Conservation (phyloP, 257 asterid genomes). For the Fraxinus americana region DNA sequence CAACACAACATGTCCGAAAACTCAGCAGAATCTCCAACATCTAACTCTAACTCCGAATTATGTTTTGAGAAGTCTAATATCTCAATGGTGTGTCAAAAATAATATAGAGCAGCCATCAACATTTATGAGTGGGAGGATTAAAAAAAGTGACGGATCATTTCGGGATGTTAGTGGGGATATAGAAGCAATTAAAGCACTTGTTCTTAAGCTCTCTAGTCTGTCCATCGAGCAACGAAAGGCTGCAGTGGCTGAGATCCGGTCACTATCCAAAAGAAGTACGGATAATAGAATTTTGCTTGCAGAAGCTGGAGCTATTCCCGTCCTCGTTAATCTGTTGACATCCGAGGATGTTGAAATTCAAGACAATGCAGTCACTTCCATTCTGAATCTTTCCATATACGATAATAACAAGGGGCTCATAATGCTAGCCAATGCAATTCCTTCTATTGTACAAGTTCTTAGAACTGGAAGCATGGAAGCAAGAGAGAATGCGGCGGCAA, state of each 20-base stretch:
- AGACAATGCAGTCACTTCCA: constrained; percentile 84
- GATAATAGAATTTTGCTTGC: constrained; percentile 88
- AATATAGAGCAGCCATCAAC: constrained; percentile 65
- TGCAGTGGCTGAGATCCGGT: constrained; percentile 83
- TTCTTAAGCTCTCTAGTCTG: constrained; percentile 68
- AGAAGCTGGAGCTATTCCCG: constrained; percentile 89
- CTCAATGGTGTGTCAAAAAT: constrained; percentile 76
- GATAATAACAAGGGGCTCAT: constrained; percentile 76
- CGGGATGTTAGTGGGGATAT: constrained; percentile 76
- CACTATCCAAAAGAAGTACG: constrained; percentile 83
- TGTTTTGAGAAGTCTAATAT: constrained; percentile 69
- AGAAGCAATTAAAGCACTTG: constrained; percentile 65
- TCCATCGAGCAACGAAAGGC: constrained; percentile 60
- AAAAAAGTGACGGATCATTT: constrained; percentile 78
- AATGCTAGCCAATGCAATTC: constrained; percentile 89
- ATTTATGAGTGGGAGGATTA: constrained; percentile 58
- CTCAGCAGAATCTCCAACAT: constrained; percentile 81
- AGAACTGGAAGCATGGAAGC: constrained; percentile 91
- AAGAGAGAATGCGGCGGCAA: constrained; percentile 90
- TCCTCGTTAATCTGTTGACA: constrained; percentile 67
- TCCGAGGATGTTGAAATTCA: constrained; percentile 65
- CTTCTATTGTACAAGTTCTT: constrained; percentile 86
- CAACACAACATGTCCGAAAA: constrained; percentile 92
- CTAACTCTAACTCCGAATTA: constrained; percentile 90
- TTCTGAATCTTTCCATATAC: constrained; percentile 81